These are phyloP conservation scores for Aspergillus incahuasiensis DNA, from an alignment of 495 filamentous ascomycete species.

Conservation along the genomic window DNA sequence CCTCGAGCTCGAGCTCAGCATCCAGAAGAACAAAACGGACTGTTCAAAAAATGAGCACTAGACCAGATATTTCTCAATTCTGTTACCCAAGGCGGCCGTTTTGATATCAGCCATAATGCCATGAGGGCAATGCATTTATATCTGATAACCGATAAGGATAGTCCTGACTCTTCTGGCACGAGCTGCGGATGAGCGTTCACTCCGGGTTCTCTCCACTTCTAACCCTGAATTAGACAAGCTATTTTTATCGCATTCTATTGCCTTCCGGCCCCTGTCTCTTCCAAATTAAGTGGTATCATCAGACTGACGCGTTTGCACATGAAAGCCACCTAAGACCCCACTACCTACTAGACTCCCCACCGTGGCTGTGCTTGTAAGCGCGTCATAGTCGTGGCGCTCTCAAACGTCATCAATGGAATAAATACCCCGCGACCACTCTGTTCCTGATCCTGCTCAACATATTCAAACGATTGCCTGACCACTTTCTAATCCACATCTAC, in stretches of 20 bases:
- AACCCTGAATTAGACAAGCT: neutral
- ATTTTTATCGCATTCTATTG: conserved; percentile 17
- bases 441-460: neutral
- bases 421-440: conserved; percentile 8
- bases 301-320: neutral
- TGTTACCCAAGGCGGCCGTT: too few species aligned
- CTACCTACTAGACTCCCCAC: conserved; percentile 8
- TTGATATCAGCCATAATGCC: neutral
- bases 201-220: conserved; percentile 1
- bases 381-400: conserved; percentile 1
- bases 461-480: neutral
- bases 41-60: neutral
- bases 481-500: neutral
- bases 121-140: neutral
- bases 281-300: neutral
- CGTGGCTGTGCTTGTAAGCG: conserved; percentile 21
- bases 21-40: conserved; percentile 27
- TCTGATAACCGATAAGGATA: neutral
- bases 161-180: neutral
- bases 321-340: neutral
- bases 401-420: neutral
- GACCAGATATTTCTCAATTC: too few species aligned
- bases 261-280: neutral
- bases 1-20: conserved; percentile 62
- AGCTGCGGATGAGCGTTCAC: neutral